phyloP scores from a whole-genome alignment of 495 filamentous ascomycete genomes.

The Podospora didyma region DNA sequence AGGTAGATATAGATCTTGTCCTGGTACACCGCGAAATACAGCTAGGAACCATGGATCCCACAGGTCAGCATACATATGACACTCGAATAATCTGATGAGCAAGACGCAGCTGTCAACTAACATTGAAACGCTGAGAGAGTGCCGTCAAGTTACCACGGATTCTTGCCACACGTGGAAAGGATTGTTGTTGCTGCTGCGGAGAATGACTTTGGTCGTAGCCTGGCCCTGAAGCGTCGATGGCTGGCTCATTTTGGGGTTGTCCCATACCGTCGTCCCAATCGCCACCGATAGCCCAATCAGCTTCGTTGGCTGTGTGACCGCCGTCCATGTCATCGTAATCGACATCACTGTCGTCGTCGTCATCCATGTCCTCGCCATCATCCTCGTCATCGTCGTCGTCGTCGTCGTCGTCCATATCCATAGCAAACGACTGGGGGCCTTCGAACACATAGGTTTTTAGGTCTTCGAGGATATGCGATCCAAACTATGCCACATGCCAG shows the following conservation, averaged over 20 bases:
- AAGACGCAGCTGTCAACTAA: slow-evolving; percentile 12
- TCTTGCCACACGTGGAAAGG: slow-evolving; percentile 31
- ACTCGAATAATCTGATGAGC: not conserved
- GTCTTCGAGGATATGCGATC: slow-evolving; percentile 16
- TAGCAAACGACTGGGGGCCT: not conserved
- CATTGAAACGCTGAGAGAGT: slow-evolving; percentile 47
- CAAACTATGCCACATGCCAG: slow-evolving; percentile 18
- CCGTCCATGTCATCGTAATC: slow-evolving; percentile 15
- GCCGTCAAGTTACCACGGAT: slow-evolving; percentile 46
- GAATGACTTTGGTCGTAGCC: not conserved
- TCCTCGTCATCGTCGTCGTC: slow-evolving; percentile 20
- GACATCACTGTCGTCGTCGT: slow-evolving; percentile 17
- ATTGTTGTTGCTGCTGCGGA: slow-evolving; percentile 8
- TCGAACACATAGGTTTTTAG: slow-evolving; percentile 21
- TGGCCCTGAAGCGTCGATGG: not conserved
- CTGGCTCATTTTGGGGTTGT: not conserved
- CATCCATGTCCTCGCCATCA: slow-evolving; percentile 9
- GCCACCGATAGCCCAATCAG: slow-evolving; percentile 1
- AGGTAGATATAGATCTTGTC: slow-evolving; percentile 70
- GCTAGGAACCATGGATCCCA: slow-evolving; percentile 16
- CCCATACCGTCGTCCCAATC: not conserved
- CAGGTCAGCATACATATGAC: slow-evolving; percentile 3
- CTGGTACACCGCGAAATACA: slow-evolving; percentile 75
- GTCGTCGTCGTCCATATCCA: slow-evolving; percentile 11
- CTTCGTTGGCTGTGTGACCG: slow-evolving; percentile 12